Base-by-base conservation (phyloP, 495 filamentous ascomycete genomes). In the Sphaerosporella brunnea region DNA sequence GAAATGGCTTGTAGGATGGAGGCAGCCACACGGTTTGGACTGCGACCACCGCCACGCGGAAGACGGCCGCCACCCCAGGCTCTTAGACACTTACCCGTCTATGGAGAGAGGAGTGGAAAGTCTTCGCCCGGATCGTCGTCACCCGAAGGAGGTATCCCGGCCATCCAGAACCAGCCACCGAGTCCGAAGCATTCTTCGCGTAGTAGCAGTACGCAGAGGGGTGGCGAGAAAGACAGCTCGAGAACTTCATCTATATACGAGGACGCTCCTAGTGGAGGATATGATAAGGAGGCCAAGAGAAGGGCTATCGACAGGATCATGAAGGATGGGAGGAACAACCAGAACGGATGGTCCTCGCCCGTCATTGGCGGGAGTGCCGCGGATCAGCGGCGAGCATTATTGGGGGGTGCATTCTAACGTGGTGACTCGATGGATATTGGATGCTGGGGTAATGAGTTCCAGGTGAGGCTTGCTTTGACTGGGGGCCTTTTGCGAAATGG, bases 1-100 rank as follows among this genome's bases (percentile, higher is more conserved):
- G 45, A 48, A 16, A 4, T 48, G 18, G 45, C 45, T 4, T 38
- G 45, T 23, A 20, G n/a, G 4, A 13, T 48, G 32, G 45, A 48
- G 35, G 25, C 25, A 2, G 30, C 11, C n/a, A 28, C 26, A 34
- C 19, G 43, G 35, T 23, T 36, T 18, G 15, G 43, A 11, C 11
- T 46, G 4, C 10, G 43, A 19, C n/a, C 11, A 3, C 43, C 43
- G 4, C 43, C 43, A 15, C 7, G 16, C n/a, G 43, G 43, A 9
- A 15, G 43, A 34, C 15, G 28, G 4, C 43, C 43, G 2, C 43
- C 2, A 2, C 43, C 25, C 8, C 43, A 34, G 30, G 35, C 11
- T 19, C 43, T 13, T 13, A 24, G 36, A 15, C 20, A 4, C 11
- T 28, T 21, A 16, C 39, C 39, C 7, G 20, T 23, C 11, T 11